Evolutionary conservation across 192 early-diverging fungal species (phyloP).

Genomic region (Pilobolus umbonatus): DNA sequence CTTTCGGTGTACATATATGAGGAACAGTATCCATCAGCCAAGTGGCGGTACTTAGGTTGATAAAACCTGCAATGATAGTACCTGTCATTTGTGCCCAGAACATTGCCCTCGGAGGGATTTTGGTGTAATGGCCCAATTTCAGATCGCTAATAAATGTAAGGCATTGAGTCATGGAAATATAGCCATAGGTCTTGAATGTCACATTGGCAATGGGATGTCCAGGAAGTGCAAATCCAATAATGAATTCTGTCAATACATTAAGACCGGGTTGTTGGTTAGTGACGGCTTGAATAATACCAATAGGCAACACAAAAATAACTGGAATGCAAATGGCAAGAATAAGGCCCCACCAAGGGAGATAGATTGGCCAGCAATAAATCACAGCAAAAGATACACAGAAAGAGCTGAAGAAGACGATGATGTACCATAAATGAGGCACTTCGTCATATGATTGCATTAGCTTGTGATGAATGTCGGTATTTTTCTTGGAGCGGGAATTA

Average conservation of each 20-base stretch:
- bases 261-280: constrained; percentile 72
- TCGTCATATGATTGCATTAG: constrained; percentile 73
- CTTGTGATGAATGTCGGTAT: constrained; percentile 61
- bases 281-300: constrained; percentile 78
- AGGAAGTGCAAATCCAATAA: constrained; percentile 75
- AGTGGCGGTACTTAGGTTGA: constrained; percentile 45
- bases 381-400: constrained; percentile 43
- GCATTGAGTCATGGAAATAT: constrained; percentile 76
- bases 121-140: constrained; percentile 79
- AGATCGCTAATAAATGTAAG: constrained; percentile 66
- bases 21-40: constrained; percentile 42
- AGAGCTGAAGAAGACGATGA: constrained; percentile 38
- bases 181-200: constrained; percentile 83
- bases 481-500: constrained; percentile 21
- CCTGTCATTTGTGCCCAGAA: constrained; percentile 54
- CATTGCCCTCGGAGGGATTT: constrained; percentile 66
- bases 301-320: constrained; percentile 65
- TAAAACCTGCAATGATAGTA: constrained; percentile 52
- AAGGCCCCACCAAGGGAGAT: constrained; percentile 76
- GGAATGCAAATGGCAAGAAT: constrained; percentile 55
- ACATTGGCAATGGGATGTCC: constrained; percentile 81
- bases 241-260: constrained; percentile 84
- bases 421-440: constrained; percentile 62
- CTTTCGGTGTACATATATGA: constrained; percentile 37
- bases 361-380: constrained; percentile 48